Percentiles rank a stretch among this genome's conserved stretches.
Conservation (phyloP, 345 rosid species). For the Aethionema arabicum region DNA sequence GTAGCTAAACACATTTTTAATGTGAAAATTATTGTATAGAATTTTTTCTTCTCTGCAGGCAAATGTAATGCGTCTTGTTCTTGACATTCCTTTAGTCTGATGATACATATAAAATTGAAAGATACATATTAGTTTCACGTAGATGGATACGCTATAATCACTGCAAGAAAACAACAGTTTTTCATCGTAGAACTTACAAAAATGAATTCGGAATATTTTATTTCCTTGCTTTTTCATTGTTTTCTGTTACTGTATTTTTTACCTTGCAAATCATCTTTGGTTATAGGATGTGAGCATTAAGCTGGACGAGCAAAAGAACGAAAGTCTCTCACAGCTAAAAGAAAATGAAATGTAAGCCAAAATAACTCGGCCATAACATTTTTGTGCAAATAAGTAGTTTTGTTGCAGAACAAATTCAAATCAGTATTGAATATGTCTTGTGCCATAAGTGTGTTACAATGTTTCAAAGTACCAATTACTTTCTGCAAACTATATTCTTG, state of each 20-base stretch:
- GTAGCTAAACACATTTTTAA: constrained; percentile 36
- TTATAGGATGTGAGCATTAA: constrained; percentile 80
- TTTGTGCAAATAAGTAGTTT: constrained; percentile 2
- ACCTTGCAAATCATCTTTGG: constrained; percentile 23
- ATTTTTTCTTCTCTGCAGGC: background rate
- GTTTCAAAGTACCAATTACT: background rate
- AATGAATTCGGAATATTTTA: background rate
- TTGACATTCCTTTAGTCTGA: constrained; percentile 3
- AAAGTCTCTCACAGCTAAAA: constrained; percentile 72
- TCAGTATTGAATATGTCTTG: constrained; percentile 1
- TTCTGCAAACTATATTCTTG: background rate
- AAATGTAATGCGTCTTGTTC: constrained; percentile 6
- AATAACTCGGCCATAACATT: background rate
- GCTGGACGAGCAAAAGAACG: constrained; percentile 91
- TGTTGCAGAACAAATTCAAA: background rate
- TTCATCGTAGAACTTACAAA: constrained; percentile 9
- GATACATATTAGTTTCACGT: background rate
- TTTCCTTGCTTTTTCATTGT: background rate
- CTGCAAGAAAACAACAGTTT: background rate
- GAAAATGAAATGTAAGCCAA: constrained; percentile 88
- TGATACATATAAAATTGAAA: background rate
- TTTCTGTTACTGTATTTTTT: background rate
- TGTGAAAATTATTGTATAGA: background rate
- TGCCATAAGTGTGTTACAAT: background rate
- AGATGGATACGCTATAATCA: constrained; percentile 1